Percentiles rank a stretch among this genome's conserved stretches.
Evolutionary conservation across 495 filamentous ascomycete genomes (phyloP).

Genomic region (Penicillium waksmanii): DNA sequence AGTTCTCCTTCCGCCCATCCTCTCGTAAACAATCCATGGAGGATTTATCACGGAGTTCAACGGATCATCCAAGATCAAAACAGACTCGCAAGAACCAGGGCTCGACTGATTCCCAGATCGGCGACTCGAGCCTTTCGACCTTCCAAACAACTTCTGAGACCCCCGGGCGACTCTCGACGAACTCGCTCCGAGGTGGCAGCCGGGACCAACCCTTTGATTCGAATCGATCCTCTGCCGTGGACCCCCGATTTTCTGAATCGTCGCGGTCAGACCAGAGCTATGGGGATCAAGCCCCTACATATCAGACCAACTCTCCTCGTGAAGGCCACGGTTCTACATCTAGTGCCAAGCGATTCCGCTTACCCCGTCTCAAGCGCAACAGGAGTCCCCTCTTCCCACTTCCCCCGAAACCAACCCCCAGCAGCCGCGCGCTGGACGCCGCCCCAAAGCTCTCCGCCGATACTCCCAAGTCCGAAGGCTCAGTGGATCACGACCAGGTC

Average conservation of each 20-base stretch:
- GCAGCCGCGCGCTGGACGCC: conserved; percentile 28
- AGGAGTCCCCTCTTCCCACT: conserved; percentile 88
- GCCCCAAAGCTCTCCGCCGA: conserved; percentile 29
- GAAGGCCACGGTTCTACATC: conserved; percentile 42
- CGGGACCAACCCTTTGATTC: conserved; percentile 69
- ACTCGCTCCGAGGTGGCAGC: conserved; percentile 51
- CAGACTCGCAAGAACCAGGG: conserved; percentile 30
- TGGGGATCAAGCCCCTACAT: conserved; percentile 69
- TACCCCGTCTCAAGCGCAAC: conserved; percentile 81
- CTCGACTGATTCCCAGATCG: conserved; percentile 39
- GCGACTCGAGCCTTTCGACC: conserved; percentile 46
- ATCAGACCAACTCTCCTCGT: conserved; percentile 31
- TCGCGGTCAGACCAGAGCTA: conserved; percentile 88
- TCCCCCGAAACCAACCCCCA: conserved; percentile 61
- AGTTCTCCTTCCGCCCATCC: conserved; percentile 36
- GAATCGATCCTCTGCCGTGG: conserved; percentile 66
- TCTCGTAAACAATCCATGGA: conserved; percentile 42
- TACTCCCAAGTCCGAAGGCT: conserved; percentile 30
- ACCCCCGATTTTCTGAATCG: conserved; percentile 82
- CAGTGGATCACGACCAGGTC: conserved; percentile 40
- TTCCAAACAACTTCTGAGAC: conserved; percentile 70
- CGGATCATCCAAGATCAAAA: conserved; percentile 20
- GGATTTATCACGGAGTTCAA: conserved; percentile 29
- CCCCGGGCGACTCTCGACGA: conserved; percentile 60
- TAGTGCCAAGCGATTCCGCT: conserved; percentile 74